These are phyloP conservation scores for Cenchrus americanus DNA, from an alignment of 176 grass and related monocot species.

Conservation along the genomic window DNA sequence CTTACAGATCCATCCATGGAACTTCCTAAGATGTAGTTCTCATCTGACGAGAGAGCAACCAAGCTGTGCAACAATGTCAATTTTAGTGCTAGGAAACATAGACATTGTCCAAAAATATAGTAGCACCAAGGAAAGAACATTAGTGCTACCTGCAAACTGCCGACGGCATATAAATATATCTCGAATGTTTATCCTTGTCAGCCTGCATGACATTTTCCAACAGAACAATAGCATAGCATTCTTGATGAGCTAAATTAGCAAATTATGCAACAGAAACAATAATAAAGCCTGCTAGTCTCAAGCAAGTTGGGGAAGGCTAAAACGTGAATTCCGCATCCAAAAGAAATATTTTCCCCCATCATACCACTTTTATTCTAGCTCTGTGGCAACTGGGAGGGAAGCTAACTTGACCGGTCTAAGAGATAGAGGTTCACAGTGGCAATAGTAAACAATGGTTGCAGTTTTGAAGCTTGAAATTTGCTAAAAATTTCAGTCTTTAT, in stretches of 20 bases:
- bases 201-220: conserved; percentile 39
- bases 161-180: conserved; percentile 51
- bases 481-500: not conserved
- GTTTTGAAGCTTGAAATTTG: not conserved
- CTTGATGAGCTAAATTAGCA: conserved; percentile 5
- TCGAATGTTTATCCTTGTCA: conserved; percentile 46
- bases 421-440: conserved; percentile 19
- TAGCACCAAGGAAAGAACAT: conserved; percentile 13
- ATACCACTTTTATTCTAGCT: conserved; percentile 21
- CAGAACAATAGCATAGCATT: conserved; percentile 19
- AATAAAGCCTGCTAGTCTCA: not conserved
- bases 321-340: not conserved
- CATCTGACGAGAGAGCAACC: conserved; percentile 68
- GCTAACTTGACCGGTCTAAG: conserved; percentile 6
- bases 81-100: conserved; percentile 20
- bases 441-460: conserved; percentile 23
- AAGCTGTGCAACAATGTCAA: conserved; percentile 53
- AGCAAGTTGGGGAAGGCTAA: not conserved
- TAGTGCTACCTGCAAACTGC: conserved; percentile 68
- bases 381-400: conserved; percentile 9
- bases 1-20: conserved; percentile 87
- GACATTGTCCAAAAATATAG: not conserved
- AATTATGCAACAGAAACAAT: not conserved
- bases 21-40: conserved; percentile 72
- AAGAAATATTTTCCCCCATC: conserved; percentile 5